Percentiles rank a stretch among this genome's conserved stretches.
Evolutionary conservation across 768 basidiomycete species (phyloP).

Genomic region (Tylopilus rubrobrunneus): DNA sequence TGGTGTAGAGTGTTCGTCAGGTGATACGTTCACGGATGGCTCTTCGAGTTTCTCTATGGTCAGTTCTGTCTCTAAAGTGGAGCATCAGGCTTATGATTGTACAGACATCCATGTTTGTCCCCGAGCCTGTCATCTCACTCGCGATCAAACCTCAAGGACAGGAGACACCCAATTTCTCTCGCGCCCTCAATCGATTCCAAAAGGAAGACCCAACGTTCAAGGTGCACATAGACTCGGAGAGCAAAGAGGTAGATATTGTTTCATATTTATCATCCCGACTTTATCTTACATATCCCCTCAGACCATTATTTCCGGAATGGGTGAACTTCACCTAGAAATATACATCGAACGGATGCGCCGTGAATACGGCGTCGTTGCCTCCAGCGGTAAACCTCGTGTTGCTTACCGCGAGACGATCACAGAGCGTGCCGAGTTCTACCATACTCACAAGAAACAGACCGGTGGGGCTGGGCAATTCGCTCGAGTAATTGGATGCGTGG

Average conservation of each 20-base stretch:
- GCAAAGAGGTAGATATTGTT: conserved; percentile 69
- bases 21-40: conserved; percentile 97
- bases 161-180: conserved; percentile 95
- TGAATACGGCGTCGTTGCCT: conserved; percentile 91
- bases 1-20: conserved; percentile 96
- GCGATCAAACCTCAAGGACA: conserved; percentile 88
- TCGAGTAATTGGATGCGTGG: conserved; percentile 85
- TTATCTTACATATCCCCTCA: conserved; percentile 27
- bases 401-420: conserved; percentile 96
- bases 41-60: conserved; percentile 92
- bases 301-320: conserved; percentile 99
- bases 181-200: conserved; percentile 95
- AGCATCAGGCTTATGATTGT: conserved; percentile 1
- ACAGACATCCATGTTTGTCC: conserved; percentile 97
- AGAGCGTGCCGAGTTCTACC: conserved; percentile 74
- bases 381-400: conserved; percentile 93
- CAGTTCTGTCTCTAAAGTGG: conserved; percentile 16
- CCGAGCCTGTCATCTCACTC: conserved; percentile 96
- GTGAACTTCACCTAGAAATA: conserved; percentile 96
- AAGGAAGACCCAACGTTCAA: conserved; percentile 99
- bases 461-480: conserved; percentile 98
- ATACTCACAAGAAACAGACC: conserved; percentile 97
- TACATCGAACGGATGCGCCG: conserved; percentile 99
- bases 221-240: conserved; percentile 91
- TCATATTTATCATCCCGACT: neutral